Conservation (phyloP, 1,139 yeast genomes). For the Taphrina pruni region DNA sequence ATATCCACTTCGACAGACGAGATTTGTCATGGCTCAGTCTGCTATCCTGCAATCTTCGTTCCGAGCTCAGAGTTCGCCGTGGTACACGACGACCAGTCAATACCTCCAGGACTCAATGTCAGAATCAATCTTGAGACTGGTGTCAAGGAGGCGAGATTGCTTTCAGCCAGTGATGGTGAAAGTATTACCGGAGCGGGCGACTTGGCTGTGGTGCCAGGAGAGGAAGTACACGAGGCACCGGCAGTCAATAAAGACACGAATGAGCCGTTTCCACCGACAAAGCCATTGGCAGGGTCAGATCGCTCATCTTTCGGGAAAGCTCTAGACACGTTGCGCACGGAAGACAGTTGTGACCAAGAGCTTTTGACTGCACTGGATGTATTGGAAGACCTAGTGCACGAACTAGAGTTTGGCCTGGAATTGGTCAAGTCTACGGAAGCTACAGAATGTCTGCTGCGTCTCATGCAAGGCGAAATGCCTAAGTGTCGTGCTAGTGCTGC, state of each 20-base stretch:
- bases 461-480: conserved; percentile 44
- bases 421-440: conserved; percentile 46
- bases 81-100: conserved; percentile 51
- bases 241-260: background rate
- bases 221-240: conserved; percentile 28
- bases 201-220: conserved; percentile 39
- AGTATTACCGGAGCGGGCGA: conserved; percentile 1
- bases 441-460: conserved; percentile 47
- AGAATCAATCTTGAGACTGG: conserved; percentile 73
- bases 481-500: conserved; percentile 50
- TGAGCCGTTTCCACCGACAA: conserved; percentile 27
- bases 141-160: conserved; percentile 67
- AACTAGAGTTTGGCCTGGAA: conserved; percentile 64
- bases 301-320: conserved; percentile 19
- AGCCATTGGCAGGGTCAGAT: conserved; percentile 23
- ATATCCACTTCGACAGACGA: background rate
- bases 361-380: conserved; percentile 55
- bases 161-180: conserved; percentile 42
- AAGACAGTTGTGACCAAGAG: background rate
- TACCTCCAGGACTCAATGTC: conserved; percentile 63
- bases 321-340: background rate
- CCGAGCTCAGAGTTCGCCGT: conserved; percentile 72
- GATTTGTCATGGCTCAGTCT: conserved; percentile 48
- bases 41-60: conserved; percentile 68
- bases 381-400: conserved; percentile 68